Evolutionary conservation across 768 basidiomycete genomes (phyloP).

Genomic region (Porpolomopsis calyptriformis): DNA sequence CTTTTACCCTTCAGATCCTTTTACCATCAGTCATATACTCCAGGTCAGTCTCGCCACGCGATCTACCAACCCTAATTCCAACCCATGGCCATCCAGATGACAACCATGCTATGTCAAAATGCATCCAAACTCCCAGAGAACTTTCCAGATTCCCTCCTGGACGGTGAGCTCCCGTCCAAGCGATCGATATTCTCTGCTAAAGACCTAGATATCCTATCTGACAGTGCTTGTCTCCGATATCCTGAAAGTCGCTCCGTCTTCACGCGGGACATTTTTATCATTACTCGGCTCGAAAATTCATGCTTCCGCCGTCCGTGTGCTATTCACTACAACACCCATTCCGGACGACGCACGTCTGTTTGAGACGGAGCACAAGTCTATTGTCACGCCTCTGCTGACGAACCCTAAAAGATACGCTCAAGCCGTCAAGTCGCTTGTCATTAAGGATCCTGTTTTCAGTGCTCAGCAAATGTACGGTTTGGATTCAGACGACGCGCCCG

Average conservation of each 20-base stretch:
- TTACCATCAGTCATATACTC: no score
- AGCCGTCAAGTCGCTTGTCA: conserved; percentile 19
- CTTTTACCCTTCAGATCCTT: no score
- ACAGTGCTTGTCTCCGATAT: conserved; percentile 9
- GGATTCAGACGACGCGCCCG: neutral
- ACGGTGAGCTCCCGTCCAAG: conserved; percentile 12
- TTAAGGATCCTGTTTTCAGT: conserved; percentile 11
- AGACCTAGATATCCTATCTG: no score
- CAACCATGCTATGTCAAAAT: neutral
- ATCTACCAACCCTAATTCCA: no score
- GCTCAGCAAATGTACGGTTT: neutral
- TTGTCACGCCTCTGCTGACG: conserved; percentile 19
- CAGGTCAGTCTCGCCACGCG: no score
- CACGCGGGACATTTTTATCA: conserved; percentile 15
- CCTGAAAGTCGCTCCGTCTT: conserved; percentile 12
- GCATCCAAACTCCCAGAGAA: conserved; percentile 9
- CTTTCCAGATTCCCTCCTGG: conserved; percentile 16
- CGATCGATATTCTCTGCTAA: neutral
- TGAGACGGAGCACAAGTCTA: conserved; percentile 5
- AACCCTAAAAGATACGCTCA: conserved; percentile 23
- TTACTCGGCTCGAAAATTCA: conserved; percentile 22
- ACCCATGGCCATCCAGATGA: no score
- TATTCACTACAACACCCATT: conserved; percentile 20
- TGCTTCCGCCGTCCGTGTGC: conserved; percentile 20
- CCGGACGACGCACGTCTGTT: conserved; percentile 22